A percentile compares a stretch with the other conserved stretches of the same genome.
Conservation (phyloP, 345 rosid genomes). For the Eucalyptus viminalis region DNA sequence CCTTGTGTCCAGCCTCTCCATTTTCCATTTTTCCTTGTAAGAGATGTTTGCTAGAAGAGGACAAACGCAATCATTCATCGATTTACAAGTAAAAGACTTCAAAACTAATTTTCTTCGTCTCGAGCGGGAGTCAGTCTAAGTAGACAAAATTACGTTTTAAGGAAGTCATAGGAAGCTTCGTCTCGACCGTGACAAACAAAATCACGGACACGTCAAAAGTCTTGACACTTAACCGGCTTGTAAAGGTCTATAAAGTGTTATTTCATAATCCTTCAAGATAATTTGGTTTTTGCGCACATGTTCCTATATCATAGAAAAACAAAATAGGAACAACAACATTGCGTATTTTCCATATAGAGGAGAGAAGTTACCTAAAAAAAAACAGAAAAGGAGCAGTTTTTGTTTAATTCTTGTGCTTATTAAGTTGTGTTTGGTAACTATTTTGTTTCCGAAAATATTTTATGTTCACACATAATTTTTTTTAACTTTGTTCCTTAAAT, state of each 20-base stretch:
- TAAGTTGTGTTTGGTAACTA: too few species aligned
- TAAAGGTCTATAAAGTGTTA: not conserved
- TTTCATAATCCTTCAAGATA: not conserved
- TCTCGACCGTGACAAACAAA: not conserved
- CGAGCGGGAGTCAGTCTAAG: not conserved
- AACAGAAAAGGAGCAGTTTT: not conserved
- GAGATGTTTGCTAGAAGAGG: not conserved
- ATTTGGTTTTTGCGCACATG: not conserved
- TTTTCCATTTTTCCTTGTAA: not conserved
- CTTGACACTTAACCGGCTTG: not conserved
- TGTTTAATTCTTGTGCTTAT: not conserved
- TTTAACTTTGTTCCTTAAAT: too few species aligned
- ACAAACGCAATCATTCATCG: not conserved
- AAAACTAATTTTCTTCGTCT: not conserved
- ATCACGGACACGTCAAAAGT: not conserved
- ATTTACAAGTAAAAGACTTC: not conserved
- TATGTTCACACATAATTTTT: accelerated
- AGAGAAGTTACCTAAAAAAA: not conserved
- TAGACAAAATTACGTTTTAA: not conserved
- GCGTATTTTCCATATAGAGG: not conserved
- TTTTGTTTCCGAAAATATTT: too few species aligned
- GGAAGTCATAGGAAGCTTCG: not conserved
- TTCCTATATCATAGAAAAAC: not conserved
- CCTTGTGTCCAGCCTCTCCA: not conserved
- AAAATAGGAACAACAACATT: not conserved